Base-by-base conservation (phyloP, 2,329 filamentous ascomycete species). In the Elsinoe perseae region DNA sequence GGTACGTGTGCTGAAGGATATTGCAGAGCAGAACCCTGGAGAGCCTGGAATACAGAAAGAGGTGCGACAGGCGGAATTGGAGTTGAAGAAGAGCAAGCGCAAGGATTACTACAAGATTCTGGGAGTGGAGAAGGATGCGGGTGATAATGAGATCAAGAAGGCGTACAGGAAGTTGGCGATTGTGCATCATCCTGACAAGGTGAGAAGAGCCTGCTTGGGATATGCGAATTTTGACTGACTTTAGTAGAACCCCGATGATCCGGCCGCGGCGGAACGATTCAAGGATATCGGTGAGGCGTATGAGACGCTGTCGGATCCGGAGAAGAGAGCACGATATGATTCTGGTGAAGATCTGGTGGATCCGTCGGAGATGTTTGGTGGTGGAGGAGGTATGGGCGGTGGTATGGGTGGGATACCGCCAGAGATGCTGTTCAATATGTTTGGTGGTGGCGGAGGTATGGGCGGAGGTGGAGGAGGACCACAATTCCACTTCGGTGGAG, bases 101-200 rank as follows among this genome's bases (percentile, higher is more conserved):
- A 98, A 98, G 74, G 93, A 98, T 68, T 97, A 95, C 75, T 98
- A 98, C 78, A 96, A 96, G 81, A 95, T 97, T 63, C 82, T 98
- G 54, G 87, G 85, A 4, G 76, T 98, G 7, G 77, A 86, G 57
- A 97, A 96, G 78, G 86, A 91, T 60, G 90, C 90, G 34, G 81
- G 81, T 38, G 89, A 95, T 20, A 78, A 78, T 57, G 83, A 93
- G 56, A 93, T 98, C 77, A 98, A 97, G 80, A 92, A 91, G 76
- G 93, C 92, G 1, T 98, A 98, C 77, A 84, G 92, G 62, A 95
- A 93, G 73, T 80, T 95, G 68, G 93, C 93, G 57, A 92, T 98
- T 64, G 79, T 91, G 62, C 87, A 95, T 69, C 93, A 98, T 71
- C 93, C 93, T 2, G 93, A 98, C 76, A 98, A 98, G 59, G 59